A percentile compares a stretch with the other conserved stretches of the same genome.
phyloP scores from a whole-genome alignment of 805 yeast species.

The Priceomyces fermenticarens region DNA sequence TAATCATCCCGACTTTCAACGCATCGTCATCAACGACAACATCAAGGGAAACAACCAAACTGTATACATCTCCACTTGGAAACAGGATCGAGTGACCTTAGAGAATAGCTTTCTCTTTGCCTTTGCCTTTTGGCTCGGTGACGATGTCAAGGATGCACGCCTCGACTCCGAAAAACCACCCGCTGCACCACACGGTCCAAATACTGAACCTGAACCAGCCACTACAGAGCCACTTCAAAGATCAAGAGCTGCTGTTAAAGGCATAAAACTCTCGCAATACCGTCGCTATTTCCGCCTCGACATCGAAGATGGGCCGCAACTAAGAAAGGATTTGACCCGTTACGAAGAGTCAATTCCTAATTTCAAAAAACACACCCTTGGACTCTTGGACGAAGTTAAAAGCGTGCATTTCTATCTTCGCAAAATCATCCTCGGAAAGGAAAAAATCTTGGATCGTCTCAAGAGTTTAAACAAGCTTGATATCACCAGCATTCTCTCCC shows the following conservation, averaged over 20 bases:
- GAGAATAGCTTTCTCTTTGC: conserved; percentile 17
- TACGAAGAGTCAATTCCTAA: conserved; percentile 30
- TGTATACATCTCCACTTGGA: conserved; percentile 27
- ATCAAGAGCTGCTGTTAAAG: not conserved
- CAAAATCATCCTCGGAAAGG: conserved; percentile 16
- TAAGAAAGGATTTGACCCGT: conserved; percentile 27
- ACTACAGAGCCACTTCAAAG: not conserved
- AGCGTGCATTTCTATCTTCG: conserved; percentile 24
- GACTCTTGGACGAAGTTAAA: conserved; percentile 30
- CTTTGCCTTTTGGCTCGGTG: conserved; percentile 27
- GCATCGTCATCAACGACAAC: conserved; percentile 26
- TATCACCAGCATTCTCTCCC: conserved; percentile 21
- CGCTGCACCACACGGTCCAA: not conserved
- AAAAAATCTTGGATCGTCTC: conserved; percentile 22
- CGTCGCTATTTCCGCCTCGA: conserved; percentile 31
- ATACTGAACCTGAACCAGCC: not conserved
- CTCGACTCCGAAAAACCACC: not conserved
- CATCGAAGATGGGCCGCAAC: conserved; percentile 44
- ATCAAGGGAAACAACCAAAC: conserved; percentile 13
- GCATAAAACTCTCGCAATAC: conserved; percentile 14
- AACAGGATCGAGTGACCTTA: conserved; percentile 10
- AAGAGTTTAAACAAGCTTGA: conserved; percentile 18
- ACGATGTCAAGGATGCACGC: not conserved
- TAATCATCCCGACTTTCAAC: conserved; percentile 14
- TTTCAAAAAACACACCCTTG: conserved; percentile 20